A percentile compares a stretch with the other conserved stretches of the same genome.
Conservation (phyloP, 495 filamentous ascomycete species). For the Pyrenopolyporus hunteri region DNA sequence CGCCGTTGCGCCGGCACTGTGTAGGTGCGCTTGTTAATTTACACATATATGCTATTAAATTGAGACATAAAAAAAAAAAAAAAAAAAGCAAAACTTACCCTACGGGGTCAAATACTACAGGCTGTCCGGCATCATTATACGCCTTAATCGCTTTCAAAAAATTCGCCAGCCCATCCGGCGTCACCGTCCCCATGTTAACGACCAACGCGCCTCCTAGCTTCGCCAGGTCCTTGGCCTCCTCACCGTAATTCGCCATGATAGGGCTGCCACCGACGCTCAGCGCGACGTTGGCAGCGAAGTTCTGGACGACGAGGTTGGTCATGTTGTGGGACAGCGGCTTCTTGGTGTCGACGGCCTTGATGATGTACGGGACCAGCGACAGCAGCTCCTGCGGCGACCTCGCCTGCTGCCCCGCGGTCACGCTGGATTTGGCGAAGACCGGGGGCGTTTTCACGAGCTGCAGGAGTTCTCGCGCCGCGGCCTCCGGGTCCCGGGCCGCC, state of each 20-base stretch:
- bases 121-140: constrained; percentile 76
- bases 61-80: too few relatives aligned
- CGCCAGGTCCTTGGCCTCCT: constrained; percentile 81
- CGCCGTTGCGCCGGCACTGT: constrained; percentile 74
- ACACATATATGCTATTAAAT: too few relatives aligned
- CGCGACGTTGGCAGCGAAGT: constrained; percentile 89
- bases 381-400: constrained; percentile 59
- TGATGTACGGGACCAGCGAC: constrained; percentile 58
- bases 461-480: constrained; percentile 62
- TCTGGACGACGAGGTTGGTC: constrained; percentile 92
- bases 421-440: constrained; percentile 69
- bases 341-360: constrained; percentile 61
- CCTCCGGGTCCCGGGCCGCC: constrained; percentile 67
- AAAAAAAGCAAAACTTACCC: constrained; percentile 53
- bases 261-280: constrained; percentile 85
- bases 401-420: constrained; percentile 61
- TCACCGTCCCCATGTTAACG: constrained; percentile 94
- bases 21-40: not conserved
- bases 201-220: constrained; percentile 71
- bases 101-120: constrained; percentile 88
- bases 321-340: constrained; percentile 93
- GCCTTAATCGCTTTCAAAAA: constrained; percentile 67
- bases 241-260: constrained; percentile 89
- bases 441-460: constrained; percentile 51
- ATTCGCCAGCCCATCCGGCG: constrained; percentile 69